These are phyloP conservation scores for Comarum palustre DNA, from an alignment of 306 rosid species.

Conservation along the genomic window DNA sequence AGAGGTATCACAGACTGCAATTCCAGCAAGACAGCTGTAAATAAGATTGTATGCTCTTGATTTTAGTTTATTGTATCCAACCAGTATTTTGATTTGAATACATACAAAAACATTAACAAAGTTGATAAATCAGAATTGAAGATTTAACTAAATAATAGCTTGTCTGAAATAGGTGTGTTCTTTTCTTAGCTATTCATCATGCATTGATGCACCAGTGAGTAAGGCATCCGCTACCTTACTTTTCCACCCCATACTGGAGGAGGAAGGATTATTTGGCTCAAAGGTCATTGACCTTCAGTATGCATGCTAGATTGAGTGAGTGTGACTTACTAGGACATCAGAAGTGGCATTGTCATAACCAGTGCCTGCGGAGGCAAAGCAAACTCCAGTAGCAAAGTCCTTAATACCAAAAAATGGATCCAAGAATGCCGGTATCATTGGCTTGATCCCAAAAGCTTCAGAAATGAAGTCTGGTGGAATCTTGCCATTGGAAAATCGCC, in stretches of 20 bases:
- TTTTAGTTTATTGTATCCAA: not conserved
- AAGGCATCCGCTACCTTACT: not conserved
- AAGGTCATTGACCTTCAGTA: not conserved
- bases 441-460: conserved; percentile 48
- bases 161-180: not conserved
- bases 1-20: conserved; percentile 59
- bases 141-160: not conserved
- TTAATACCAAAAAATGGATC: conserved; percentile 42
- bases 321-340: conserved; percentile 44
- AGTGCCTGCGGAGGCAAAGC: conserved; percentile 67
- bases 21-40: not conserved
- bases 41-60: not conserved
- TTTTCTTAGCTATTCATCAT: not conserved
- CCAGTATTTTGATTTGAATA: too few species aligned
- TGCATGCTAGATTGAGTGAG: not conserved
- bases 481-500: conserved; percentile 55
- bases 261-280: not conserved
- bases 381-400: conserved; percentile 53
- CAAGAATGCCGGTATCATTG: conserved; percentile 47
- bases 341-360: conserved; percentile 62
- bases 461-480: conserved; percentile 54
- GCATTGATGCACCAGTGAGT: not conserved
- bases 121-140: not conserved
- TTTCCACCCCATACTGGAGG: not conserved
- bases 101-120: not conserved